Conservation (phyloP, 192 early-diverging fungal genomes). For the Allomyces macrogynus region DNA sequence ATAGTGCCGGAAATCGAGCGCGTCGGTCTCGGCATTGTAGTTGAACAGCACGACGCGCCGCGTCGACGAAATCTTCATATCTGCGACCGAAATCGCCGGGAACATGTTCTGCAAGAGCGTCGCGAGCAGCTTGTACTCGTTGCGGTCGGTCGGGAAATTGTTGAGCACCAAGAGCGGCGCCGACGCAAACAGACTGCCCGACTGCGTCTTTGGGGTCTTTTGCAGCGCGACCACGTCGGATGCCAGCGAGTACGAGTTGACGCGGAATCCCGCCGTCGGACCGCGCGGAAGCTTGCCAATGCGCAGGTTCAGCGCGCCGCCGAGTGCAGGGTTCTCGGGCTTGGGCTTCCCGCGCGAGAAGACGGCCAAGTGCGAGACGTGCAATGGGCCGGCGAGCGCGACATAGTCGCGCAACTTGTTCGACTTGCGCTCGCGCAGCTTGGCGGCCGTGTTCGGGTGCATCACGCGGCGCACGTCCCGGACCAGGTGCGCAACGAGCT, state of each 20-base stretch:
- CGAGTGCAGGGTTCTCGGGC: not conserved
- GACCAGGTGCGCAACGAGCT: slow-evolving; percentile 55
- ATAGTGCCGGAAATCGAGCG: slow-evolving; percentile 90
- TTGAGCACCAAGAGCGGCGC: slow-evolving; percentile 51
- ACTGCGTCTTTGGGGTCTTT: slow-evolving; percentile 43
- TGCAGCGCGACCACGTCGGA: slow-evolving; percentile 67
- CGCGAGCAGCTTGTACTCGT: slow-evolving; percentile 74
- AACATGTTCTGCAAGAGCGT: slow-evolving; percentile 95
- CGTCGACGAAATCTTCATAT: slow-evolving; percentile 79
- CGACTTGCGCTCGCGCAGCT: slow-evolving; percentile 68
- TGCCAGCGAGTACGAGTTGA: slow-evolving; percentile 56
- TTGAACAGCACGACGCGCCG: slow-evolving; percentile 81
- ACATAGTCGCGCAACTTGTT: slow-evolving; percentile 91
- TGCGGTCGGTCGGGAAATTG: slow-evolving; percentile 26
- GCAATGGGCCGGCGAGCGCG: slow-evolving; percentile 57
- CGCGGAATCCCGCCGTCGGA: slow-evolving; percentile 75
- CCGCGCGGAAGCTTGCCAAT: slow-evolving; percentile 75
- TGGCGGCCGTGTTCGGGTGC: slow-evolving; percentile 86
- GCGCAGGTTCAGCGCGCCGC: slow-evolving; percentile 47
- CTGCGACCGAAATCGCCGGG: slow-evolving; percentile 81
- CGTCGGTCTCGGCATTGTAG: slow-evolving; percentile 58
- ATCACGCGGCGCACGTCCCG: slow-evolving; percentile 65
- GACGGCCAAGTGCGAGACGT: slow-evolving; percentile 72
- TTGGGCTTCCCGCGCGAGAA: slow-evolving; percentile 40
- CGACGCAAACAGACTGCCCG: slow-evolving; percentile 52